These are phyloP conservation scores for Scenedesmus sp. DNA, from an alignment of 163 green algal species.

Conservation along the genomic window DNA sequence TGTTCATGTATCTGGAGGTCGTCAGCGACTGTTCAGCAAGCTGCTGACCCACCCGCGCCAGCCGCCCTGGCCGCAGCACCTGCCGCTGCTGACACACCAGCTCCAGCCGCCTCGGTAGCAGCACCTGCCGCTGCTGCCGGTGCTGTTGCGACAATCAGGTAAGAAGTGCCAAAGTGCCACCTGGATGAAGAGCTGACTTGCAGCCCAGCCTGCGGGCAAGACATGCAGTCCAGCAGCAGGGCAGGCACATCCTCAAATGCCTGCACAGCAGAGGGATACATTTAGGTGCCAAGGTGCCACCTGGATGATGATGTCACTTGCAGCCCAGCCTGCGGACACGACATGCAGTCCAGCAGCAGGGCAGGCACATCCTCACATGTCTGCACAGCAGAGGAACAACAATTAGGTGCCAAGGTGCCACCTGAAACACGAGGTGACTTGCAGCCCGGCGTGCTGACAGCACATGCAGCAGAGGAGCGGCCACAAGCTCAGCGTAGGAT, in stretches of 20 bases:
- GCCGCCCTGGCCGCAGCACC: background rate
- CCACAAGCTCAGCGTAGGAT: background rate
- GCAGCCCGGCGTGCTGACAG: slow-evolving; percentile 13
- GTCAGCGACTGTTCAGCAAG: no score
- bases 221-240: background rate
- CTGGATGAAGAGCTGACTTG: slow-evolving; percentile 65
- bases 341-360: background rate
- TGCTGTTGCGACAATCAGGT: slow-evolving; percentile 67
- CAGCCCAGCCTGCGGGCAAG: slow-evolving; percentile 71
- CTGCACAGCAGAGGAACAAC: no score
- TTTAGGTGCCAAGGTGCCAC: no score
- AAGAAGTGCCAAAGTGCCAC: slow-evolving; percentile 92
- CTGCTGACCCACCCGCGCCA: no score
- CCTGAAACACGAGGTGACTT: no score
- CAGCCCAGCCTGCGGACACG: slow-evolving; percentile 64
- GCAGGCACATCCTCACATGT: no score
- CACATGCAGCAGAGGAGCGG: background rate
- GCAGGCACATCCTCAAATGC: no score
- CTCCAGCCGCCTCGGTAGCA: background rate
- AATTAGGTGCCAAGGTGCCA: no score
- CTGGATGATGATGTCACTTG: no score
- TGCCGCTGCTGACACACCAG: background rate
- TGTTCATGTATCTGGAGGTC: no score
- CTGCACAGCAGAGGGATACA: no score
- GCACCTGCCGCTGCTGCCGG: background rate